A percentile compares a stretch with the other conserved stretches of the same genome.
Evolutionary conservation across 192 early-diverging fungal species (phyloP).

Genomic region (Phlyctochytrium bullatum): DNA sequence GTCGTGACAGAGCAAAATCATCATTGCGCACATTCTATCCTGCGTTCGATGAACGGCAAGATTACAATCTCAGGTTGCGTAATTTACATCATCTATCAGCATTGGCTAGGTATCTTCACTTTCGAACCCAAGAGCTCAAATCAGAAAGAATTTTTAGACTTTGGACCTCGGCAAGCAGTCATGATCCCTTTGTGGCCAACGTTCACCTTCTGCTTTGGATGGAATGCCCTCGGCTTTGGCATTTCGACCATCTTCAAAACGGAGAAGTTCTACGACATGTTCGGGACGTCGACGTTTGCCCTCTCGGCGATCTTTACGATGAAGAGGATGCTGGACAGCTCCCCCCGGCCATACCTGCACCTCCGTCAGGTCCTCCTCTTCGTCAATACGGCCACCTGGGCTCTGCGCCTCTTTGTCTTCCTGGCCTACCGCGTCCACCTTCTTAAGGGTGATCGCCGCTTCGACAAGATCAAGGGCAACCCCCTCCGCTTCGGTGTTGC

Average conservation of each 20-base stretch:
- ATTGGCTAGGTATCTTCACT: background rate
- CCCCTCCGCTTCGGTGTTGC: slow-evolving; percentile 21
- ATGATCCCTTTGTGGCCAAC: background rate
- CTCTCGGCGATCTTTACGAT: slow-evolving; percentile 5
- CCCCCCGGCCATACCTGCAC: background rate
- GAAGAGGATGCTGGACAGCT: background rate
- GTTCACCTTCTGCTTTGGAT: background rate
- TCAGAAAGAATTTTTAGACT: too few species aligned
- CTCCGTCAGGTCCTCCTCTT: slow-evolving; percentile 23
- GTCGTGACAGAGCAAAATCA: background rate
- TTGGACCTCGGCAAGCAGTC: too few species aligned
- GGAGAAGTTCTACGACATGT: slow-evolving; percentile 31
- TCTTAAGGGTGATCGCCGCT: slow-evolving; percentile 32
- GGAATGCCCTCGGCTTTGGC: slow-evolving; percentile 20
- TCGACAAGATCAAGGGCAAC: slow-evolving; percentile 34
- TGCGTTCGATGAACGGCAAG: background rate
- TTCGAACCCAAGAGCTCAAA: background rate
- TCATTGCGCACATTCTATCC: too few species aligned
- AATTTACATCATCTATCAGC: background rate
- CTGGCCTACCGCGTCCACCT: slow-evolving; percentile 24
- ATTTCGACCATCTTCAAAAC: slow-evolving; percentile 17
- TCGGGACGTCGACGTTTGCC: slow-evolving; percentile 15
- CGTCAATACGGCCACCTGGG: slow-evolving; percentile 24
- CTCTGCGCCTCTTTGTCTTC: slow-evolving; percentile 17
- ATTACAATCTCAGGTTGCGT: background rate